Conservation (phyloP, 192 early-diverging fungal species). For the Dimargaris verticillata region DNA sequence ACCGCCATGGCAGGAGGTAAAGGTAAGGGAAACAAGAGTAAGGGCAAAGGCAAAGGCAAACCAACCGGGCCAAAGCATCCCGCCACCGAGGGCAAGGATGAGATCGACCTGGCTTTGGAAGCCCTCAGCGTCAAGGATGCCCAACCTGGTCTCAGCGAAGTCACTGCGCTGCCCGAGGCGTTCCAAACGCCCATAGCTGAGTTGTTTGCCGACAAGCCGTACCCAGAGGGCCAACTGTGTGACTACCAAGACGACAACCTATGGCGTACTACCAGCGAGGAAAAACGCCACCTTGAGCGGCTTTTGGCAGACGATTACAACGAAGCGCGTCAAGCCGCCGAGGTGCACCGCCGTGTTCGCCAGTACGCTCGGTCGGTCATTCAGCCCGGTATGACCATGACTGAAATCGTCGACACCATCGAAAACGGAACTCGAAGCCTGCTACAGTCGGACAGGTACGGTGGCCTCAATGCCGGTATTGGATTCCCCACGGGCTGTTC, state of each 20-base stretch:
- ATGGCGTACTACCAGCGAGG: slow-evolving; percentile 79
- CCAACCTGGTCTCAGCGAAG: not conserved
- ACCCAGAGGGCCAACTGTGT: slow-evolving; percentile 65
- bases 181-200: slow-evolving; percentile 55
- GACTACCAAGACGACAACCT: slow-evolving; percentile 82
- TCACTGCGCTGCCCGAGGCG: slow-evolving; percentile 20
- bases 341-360: slow-evolving; percentile 89
- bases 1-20: not conserved
- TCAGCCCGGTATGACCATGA: slow-evolving; percentile 91
- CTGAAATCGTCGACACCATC: slow-evolving; percentile 78
- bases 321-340: slow-evolving; percentile 73
- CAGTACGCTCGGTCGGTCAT: slow-evolving; percentile 59
- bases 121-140: not conserved
- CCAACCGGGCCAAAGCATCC: not conserved
- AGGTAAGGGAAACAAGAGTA: not conserved
- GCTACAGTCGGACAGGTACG: slow-evolving; percentile 70
- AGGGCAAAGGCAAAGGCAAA: not conserved
- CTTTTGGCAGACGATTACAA: slow-evolving; percentile 52
- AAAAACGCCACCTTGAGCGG: slow-evolving; percentile 73
- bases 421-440: slow-evolving; percentile 87
- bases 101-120: not conserved
- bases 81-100: not conserved
- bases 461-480: slow-evolving; percentile 70
- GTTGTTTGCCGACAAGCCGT: slow-evolving; percentile 59
- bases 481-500: slow-evolving; percentile 94